These are phyloP conservation scores for Backusella liffmaniae DNA, from an alignment of 192 early-diverging fungal species.

Conservation along the genomic window DNA sequence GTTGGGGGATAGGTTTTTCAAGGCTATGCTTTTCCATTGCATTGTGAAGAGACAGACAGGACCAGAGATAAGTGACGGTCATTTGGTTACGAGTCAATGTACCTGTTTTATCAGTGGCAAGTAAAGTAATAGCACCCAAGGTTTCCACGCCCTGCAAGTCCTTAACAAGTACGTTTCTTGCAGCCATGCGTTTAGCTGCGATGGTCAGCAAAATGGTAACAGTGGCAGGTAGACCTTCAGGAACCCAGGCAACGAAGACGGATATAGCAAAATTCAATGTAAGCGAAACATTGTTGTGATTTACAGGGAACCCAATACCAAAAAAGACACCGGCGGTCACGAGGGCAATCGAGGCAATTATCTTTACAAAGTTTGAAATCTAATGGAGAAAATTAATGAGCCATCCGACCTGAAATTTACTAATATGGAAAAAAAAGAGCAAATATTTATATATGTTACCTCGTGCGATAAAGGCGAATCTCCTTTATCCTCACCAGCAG, in stretches of 20 bases:
- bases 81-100: slow-evolving; percentile 97
- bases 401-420: not conserved
- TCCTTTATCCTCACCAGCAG: slow-evolving; percentile 73
- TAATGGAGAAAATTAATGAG: not conserved
- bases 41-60: slow-evolving; percentile 65
- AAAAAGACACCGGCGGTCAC: slow-evolving; percentile 85
- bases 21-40: slow-evolving; percentile 45
- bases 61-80: slow-evolving; percentile 93
- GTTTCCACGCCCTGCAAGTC: slow-evolving; percentile 96
- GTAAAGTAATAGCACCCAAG: slow-evolving; percentile 92
- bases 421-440: not conserved
- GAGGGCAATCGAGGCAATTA: slow-evolving; percentile 80
- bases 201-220: slow-evolving; percentile 93
- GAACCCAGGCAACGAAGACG: slow-evolving; percentile 86
- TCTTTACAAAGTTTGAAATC: slow-evolving; percentile 80
- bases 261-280: slow-evolving; percentile 93
- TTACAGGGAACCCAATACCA: slow-evolving; percentile 61
- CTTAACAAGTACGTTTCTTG: slow-evolving; percentile 90
- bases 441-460: slow-evolving; percentile 6
- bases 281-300: slow-evolving; percentile 58
- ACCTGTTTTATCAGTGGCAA: slow-evolving; percentile 98
- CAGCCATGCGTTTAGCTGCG: slow-evolving; percentile 93
- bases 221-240: slow-evolving; percentile 91
- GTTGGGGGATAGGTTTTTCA: slow-evolving; percentile 29
- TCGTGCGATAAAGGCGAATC: slow-evolving; percentile 75